Base-by-base conservation (phyloP, 2,329 filamentous ascomycete genomes). In the Cladosporium halotolerans region DNA sequence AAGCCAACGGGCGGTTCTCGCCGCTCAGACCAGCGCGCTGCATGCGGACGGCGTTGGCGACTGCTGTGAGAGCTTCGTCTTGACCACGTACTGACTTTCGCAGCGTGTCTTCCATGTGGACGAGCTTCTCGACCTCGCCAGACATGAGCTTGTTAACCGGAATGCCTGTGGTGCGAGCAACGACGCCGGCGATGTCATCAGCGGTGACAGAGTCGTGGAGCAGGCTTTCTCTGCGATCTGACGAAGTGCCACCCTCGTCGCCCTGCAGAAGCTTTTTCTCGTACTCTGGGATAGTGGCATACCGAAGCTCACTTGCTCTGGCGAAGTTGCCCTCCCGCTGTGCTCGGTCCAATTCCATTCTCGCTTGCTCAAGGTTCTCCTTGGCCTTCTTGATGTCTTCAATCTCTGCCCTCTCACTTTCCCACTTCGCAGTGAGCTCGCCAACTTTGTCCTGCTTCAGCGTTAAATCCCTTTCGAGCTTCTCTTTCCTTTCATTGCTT, bases 201-300 rank as follows among this genome's bases (percentile, higher is more conserved):
- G 90, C 81, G 0, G 88, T 95, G n/a, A 99, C 93, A 0, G 89
- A 87, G 68, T 99, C 93, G 66, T 97, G 92, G 28, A 97, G 84
- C 11, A 97, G 76, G 2, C 80, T 81, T 53, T 84, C 77, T 8
- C 66, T 57, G 2, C 80, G 80, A 54, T 84, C 76, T 7, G 66
- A 57, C 16, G 65, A 56, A 4, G 59, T 54, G 0, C 60, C 52
- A 4, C 66, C 57, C 8, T 61, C 45, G 28, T 64, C 82, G 73
- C 79, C 76, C 18, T 70, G 81, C 2, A 89, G 89, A 4, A 97
- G 73, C 66, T 88, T 88, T 58, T 80, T 75, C 71, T 96, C 88
- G 1, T 97, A 76, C 34, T 75, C 76, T 1, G 93, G 93, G 43
- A 99, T 97, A 11, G 83, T 83, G 19, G 90, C 85, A 67, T 96